A percentile compares a stretch with the other conserved stretches of the same genome.
These are phyloP conservation scores for Toxicodendron radicans DNA, from an alignment of 345 rosid genomes.

Conservation along the genomic window DNA sequence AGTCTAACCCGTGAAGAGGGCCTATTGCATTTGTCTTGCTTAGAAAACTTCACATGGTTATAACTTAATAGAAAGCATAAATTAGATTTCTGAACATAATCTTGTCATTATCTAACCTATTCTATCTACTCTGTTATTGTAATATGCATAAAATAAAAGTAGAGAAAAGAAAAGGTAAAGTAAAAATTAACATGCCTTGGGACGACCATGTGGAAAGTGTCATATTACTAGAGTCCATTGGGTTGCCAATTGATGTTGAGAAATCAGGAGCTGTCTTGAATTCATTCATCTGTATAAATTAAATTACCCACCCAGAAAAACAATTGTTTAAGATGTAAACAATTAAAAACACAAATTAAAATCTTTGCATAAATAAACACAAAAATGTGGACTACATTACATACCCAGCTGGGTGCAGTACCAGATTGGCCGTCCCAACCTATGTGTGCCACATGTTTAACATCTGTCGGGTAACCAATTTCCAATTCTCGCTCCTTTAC, in stretches of 20 bases:
- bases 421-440: slow-evolving; percentile 85
- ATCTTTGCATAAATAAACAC: not conserved
- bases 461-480: slow-evolving; percentile 95
- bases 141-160: not conserved
- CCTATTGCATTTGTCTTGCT: slow-evolving; percentile 33
- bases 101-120: slow-evolving; percentile 1
- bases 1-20: slow-evolving; percentile 29
- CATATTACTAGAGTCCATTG: slow-evolving; percentile 54
- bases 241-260: slow-evolving; percentile 54
- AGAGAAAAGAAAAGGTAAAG: not conserved
- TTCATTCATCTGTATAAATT: slow-evolving; percentile 67
- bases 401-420: slow-evolving; percentile 84
- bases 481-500: slow-evolving; percentile 79
- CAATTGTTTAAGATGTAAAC: slow-evolving; percentile 2
- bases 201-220: slow-evolving; percentile 68
- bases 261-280: slow-evolving; percentile 69
- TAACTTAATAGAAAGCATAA: not conserved
- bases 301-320: slow-evolving; percentile 5
- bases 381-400: slow-evolving; percentile 34
- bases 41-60: slow-evolving; percentile 27
- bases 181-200: slow-evolving; percentile 43
- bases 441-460: slow-evolving; percentile 89
- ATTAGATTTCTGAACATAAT: not conserved
- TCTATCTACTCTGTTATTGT: not conserved
- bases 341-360: not conserved